A percentile compares a stretch with the other conserved stretches of the same genome.
These are phyloP conservation scores for Cubamyces lactineus DNA, from an alignment of 768 basidiomycete genomes.

Conservation along the genomic window DNA sequence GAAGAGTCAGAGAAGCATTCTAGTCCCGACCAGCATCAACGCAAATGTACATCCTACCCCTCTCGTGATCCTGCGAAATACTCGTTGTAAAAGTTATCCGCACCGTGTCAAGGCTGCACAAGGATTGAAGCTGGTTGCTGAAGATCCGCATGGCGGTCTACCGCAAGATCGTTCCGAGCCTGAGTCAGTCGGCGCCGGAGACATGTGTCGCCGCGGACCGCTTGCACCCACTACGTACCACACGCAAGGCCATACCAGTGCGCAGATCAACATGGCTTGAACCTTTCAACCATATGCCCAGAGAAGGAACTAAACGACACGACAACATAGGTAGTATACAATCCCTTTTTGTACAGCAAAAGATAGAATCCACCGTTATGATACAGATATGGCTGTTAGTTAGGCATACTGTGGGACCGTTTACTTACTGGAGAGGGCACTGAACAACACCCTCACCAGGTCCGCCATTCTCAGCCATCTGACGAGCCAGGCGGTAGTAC, in stretches of 20 bases:
- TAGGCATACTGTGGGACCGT: too few species aligned
- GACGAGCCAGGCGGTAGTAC: conserved; percentile 31
- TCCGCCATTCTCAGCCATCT: conserved; percentile 8
- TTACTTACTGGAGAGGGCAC: conserved; percentile 25
- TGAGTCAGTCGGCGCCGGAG: conserved; percentile 9
- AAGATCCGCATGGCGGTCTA: conserved; percentile 15
- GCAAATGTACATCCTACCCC: too few species aligned
- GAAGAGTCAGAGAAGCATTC: not conserved
- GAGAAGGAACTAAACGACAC: too few species aligned
- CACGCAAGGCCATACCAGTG: too few species aligned
- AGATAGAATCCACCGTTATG: not conserved
- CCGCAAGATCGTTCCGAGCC: conserved; percentile 5
- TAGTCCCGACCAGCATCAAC: conserved; percentile 10
- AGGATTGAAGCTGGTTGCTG: not conserved
- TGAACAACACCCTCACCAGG: conserved; percentile 8
- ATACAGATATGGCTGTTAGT: too few species aligned
- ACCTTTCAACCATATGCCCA: too few species aligned
- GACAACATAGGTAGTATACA: not conserved
- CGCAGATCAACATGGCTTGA: too few species aligned
- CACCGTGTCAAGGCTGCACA: conserved; percentile 1
- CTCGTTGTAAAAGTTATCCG: not conserved
- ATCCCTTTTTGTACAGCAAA: not conserved
- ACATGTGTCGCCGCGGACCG: conserved; percentile 6
- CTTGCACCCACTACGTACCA: not conserved
- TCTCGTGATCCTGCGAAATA: too few species aligned